Base-by-base conservation (phyloP, 768 basidiomycete species). In the Phlegmacium glaucopus region DNA sequence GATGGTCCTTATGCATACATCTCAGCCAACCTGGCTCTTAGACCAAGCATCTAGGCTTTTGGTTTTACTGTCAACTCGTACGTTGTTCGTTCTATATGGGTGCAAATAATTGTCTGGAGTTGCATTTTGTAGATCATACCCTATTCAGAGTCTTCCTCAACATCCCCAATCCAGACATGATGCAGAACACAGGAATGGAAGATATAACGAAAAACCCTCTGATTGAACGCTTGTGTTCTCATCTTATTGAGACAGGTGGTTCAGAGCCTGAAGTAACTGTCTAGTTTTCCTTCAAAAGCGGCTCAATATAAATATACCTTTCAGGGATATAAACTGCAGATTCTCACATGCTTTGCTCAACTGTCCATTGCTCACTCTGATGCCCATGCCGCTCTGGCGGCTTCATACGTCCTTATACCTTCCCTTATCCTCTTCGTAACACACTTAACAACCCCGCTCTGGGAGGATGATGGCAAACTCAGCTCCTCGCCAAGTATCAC, bases 351-450 rank as follows among this genome's bases (percentile, higher is more conserved):
- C 47, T 69, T 79, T 44, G 62, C 68, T 4, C 63, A 72, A 29
- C 47, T 78, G 22, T 74, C 73, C 4, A 61, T 72, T 16, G 61
- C 71, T 3, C 64, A 72, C 37, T 45, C 68, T 22, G 72, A 76
- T 29, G 62, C 68, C 9, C 66, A 71, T 34, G 47, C 59, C 4
- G 50, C 60, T 18, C 62, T 79, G 3, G 52, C 68, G 15, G 70
- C 74, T 12, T 84, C 85, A 1, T 71, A 70, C 35, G 70, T 71
- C 9, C 56, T 91, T 11, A 72, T 90, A 35, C 87, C 87, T 1
- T 80, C 87, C 1, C 61, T 90, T 22, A 71, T 89, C 15, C 53
- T 74, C 27, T 82, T 75, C 49, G 67, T 86, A 8, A 71, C 72
- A 29, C 68, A 76, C 16, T 64, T 83, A 34, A 72, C 78, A 0